phyloP scores from a whole-genome alignment of 768 basidiomycete genomes.

The Phaeotremella skinneri region DNA sequence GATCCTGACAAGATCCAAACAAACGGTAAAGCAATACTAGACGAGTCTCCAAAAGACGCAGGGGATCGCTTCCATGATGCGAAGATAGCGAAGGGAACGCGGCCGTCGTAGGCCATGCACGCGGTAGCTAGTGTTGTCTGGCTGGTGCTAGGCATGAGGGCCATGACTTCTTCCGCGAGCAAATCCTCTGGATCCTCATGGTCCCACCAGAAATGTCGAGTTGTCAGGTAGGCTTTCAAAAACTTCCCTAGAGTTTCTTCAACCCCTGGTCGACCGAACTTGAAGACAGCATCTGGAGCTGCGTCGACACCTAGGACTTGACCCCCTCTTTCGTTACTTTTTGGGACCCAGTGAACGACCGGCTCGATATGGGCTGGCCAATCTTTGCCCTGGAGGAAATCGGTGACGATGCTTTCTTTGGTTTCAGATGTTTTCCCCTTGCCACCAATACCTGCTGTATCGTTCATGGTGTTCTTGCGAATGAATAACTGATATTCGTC shows the following conservation, averaged over 20 bases:
- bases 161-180: constrained; percentile 24
- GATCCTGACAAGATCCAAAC: constrained; percentile 36
- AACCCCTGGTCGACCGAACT: constrained; percentile 12
- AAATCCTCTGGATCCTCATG: constrained; percentile 25
- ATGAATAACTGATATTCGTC: constrained; percentile 46
- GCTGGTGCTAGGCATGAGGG: constrained; percentile 29
- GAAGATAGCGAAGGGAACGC: constrained; percentile 34
- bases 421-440: constrained; percentile 16
- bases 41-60: constrained; percentile 29
- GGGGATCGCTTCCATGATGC: constrained; percentile 40
- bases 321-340: neutral
- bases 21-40: constrained; percentile 31
- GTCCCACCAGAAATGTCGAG: constrained; percentile 39
- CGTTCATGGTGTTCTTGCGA: neutral
- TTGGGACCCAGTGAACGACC: constrained; percentile 28
- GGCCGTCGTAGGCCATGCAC: constrained; percentile 33
- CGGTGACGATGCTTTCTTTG: constrained; percentile 17
- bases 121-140: constrained; percentile 29
- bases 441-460: neutral
- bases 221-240: constrained; percentile 20
- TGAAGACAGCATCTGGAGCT: constrained; percentile 10
- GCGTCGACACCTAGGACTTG: constrained; percentile 21
- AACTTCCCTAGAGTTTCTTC: constrained; percentile 22
- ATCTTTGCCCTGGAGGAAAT: constrained; percentile 32
- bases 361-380: constrained; percentile 38